Percentiles rank a stretch among this genome's conserved stretches.
phyloP scores from a whole-genome alignment of 768 basidiomycete species.

The Serendipita sp. region DNA sequence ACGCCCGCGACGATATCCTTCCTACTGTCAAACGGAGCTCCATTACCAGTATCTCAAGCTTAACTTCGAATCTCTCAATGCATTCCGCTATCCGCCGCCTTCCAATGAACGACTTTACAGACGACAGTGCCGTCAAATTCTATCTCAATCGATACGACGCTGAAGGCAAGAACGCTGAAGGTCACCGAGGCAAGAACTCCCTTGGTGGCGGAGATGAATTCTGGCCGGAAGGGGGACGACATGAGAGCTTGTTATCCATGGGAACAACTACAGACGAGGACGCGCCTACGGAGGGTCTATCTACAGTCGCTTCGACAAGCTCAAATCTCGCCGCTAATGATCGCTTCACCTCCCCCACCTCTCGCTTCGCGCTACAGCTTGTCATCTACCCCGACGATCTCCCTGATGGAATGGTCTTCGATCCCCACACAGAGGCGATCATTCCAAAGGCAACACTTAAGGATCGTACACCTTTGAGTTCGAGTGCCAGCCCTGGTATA shows the following conservation, averaged over 20 bases:
- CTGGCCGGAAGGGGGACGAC: neutral
- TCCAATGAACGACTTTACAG: constrained; percentile 94
- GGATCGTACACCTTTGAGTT: constrained; percentile 27
- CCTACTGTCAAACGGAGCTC: constrained; percentile 87
- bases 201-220: constrained; percentile 11
- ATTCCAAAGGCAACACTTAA: constrained; percentile 67
- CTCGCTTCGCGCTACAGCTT: constrained; percentile 73
- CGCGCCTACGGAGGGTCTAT: neutral
- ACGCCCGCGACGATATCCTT: constrained; percentile 39
- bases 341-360: constrained; percentile 67
- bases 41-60: constrained; percentile 86
- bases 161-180: constrained; percentile 28
- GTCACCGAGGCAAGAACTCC: constrained; percentile 14
- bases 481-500: constrained; percentile 34
- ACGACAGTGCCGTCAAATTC: constrained; percentile 93
- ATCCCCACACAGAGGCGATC: constrained; percentile 82
- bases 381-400: constrained; percentile 81
- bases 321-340: constrained; percentile 39
- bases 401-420: constrained; percentile 90
- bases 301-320: neutral
- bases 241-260: constrained; percentile 1
- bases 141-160: constrained; percentile 59
- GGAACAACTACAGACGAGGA: constrained; percentile 5
- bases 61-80: constrained; percentile 81
- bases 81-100: constrained; percentile 91